These are phyloP conservation scores for Exidia glandulosa DNA, from an alignment of 768 basidiomycete genomes.

Conservation along the genomic window DNA sequence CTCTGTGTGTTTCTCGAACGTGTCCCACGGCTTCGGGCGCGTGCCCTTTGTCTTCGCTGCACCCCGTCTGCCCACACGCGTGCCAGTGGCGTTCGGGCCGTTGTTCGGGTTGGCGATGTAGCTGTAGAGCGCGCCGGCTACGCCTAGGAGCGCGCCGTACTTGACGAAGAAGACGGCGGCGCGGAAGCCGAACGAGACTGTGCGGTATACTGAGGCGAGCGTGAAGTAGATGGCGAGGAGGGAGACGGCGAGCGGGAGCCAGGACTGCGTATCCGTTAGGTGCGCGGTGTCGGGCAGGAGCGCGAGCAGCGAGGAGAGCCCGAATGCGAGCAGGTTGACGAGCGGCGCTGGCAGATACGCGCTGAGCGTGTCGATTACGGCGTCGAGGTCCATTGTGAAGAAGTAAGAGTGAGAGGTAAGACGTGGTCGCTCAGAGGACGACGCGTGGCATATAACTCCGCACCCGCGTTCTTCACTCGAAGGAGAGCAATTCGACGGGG, in stretches of 20 bases:
- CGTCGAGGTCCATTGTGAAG: slow-evolving; percentile 13
- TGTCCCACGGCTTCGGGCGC: slow-evolving; percentile 50
- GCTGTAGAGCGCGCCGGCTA: slow-evolving; percentile 20
- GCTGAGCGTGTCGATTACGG: slow-evolving; percentile 36
- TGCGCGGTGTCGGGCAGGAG: neutral
- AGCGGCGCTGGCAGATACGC: slow-evolving; percentile 15
- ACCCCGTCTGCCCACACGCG: slow-evolving; percentile 6
- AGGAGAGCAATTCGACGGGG: too few species aligned
- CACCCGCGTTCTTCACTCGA: too few species aligned
- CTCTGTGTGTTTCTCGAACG: slow-evolving; percentile 47
- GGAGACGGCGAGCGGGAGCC: slow-evolving; percentile 66
- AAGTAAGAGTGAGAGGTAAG: too few species aligned
- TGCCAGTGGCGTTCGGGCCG: slow-evolving; percentile 21
- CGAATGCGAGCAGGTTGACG: slow-evolving; percentile 17
- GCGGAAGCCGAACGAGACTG: slow-evolving; percentile 63
- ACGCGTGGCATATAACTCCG: too few species aligned
- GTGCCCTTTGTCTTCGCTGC: slow-evolving; percentile 7
- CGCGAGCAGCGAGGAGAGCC: slow-evolving; percentile 40
- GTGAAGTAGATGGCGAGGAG: slow-evolving; percentile 66
- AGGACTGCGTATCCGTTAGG: slow-evolving; percentile 28
- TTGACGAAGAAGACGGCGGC: slow-evolving; percentile 60
- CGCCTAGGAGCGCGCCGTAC: slow-evolving; percentile 56
- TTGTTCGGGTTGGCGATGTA: slow-evolving; percentile 15
- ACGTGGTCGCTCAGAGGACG: too few species aligned
- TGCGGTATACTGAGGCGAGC: slow-evolving; percentile 66